Evolutionary conservation across 1,284 basidiomycete species (phyloP).

Genomic region (Cutaneotrichosporon spelunceum): DNA sequence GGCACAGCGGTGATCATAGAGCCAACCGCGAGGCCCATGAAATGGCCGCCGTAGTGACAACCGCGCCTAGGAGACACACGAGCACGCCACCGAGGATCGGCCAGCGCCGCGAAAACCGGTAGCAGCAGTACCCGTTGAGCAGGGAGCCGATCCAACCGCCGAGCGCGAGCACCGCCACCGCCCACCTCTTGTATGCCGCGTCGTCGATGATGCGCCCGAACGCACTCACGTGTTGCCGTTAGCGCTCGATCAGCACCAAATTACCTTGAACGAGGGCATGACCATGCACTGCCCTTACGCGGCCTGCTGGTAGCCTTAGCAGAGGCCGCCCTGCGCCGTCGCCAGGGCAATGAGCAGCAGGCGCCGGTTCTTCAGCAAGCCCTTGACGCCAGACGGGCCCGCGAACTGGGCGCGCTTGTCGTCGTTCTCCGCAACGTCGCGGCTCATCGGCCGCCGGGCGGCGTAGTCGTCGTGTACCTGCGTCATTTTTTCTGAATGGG

Average conservation of each 20-base stretch:
- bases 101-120: slow-evolving; percentile 26
- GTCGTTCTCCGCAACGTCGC: slow-evolving; percentile 12
- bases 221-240: slow-evolving; percentile 5
- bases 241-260: background rate
- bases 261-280: slow-evolving; percentile 24
- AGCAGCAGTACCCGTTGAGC: slow-evolving; percentile 30
- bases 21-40: slow-evolving; percentile 55
- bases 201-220: slow-evolving; percentile 23
- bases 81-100: slow-evolving; percentile 26
- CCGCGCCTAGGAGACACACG: slow-evolving; percentile 27
- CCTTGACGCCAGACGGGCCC: slow-evolving; percentile 22
- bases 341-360: slow-evolving; percentile 25
- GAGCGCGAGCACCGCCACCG: slow-evolving; percentile 26
- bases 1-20: slow-evolving; percentile 72
- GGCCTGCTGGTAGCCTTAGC: slow-evolving; percentile 29
- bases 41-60: slow-evolving; percentile 25
- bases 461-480: background rate
- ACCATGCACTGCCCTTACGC: slow-evolving; percentile 25
- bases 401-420: slow-evolving; percentile 15
- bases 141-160: slow-evolving; percentile 30
- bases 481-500: background rate
- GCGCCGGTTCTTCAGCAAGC: slow-evolving; percentile 23
- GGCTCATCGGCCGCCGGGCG: background rate
- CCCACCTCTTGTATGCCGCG: slow-evolving; percentile 21
- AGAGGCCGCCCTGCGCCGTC: slow-evolving; percentile 25